These are phyloP conservation scores for Schoenoplectus tabernaemontani DNA, from an alignment of 202 grass and related monocot species.

Conservation along the genomic window DNA sequence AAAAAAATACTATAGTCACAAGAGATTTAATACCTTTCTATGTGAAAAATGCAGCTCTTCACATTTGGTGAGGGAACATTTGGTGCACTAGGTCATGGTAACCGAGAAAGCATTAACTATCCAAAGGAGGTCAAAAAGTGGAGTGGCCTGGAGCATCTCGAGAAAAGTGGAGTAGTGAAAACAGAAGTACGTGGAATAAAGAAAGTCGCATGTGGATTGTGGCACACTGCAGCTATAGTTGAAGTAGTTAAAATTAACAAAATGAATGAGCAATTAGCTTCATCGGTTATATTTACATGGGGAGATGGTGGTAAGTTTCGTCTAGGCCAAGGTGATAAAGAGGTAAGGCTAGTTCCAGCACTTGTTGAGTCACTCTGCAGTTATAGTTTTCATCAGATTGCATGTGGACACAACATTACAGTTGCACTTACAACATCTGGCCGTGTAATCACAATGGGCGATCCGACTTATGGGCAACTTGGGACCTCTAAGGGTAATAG, in stretches of 20 bases:
- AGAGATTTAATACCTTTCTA: not conserved
- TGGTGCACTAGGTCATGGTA: conserved; percentile 68
- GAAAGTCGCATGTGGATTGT: conserved; percentile 73
- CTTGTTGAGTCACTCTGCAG: conserved; percentile 64
- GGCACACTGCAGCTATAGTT: conserved; percentile 80
- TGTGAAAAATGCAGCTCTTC: conserved; percentile 27
- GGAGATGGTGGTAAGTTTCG: conserved; percentile 74
- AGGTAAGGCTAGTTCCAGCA: conserved; percentile 58
- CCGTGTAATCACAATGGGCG: conserved; percentile 86
- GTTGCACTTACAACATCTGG: conserved; percentile 63
- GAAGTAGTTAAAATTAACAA: conserved; percentile 37
- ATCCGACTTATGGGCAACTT: conserved; percentile 60
- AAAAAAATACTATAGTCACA: not conserved
- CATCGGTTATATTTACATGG: conserved; percentile 74
- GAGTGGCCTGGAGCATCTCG: conserved; percentile 34
- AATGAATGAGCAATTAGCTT: conserved; percentile 34
- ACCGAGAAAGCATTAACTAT: conserved; percentile 47
- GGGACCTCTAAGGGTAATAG: conserved; percentile 63
- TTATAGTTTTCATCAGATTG: conserved; percentile 79
- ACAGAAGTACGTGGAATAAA: conserved; percentile 25
- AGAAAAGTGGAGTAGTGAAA: conserved; percentile 9
- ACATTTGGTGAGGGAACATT: conserved; percentile 83
- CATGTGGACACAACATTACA: conserved; percentile 71
- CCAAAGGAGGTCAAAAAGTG: conserved; percentile 68
- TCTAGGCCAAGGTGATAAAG: conserved; percentile 65